Evolutionary conservation across 805 yeast genomes (phyloP), one percentile per base, ranked within the genome.

Genomic region (Candida manassasensis): DNA sequence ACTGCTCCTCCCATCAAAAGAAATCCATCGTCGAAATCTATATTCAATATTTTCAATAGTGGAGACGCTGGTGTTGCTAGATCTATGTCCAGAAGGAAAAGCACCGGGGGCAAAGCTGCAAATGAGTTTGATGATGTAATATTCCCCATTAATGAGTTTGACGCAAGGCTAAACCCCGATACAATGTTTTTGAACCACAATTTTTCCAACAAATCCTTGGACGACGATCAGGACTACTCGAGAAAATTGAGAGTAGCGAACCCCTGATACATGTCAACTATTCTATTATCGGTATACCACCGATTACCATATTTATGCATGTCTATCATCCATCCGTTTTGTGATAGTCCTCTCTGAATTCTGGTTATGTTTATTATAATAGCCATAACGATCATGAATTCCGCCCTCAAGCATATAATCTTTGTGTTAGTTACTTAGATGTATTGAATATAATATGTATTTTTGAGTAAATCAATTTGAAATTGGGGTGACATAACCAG

Each of bases 171-270:
- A 21, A 51, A 50, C 35, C 45, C 54, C 21, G 28, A 47, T 19
- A 52, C 61, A 2, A 46, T 61, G 52, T 55, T 54, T 35, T 25
- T 52, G 39, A 48, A 41, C 18, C 37, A 43, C 25, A 59, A 59
- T 40, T 41, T 37, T 17, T 55, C 63, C 18, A 48, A 40, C 19
- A 56, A 54, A 42, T 53, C 67, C 3, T 46, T 62, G 22, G 58
- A 48, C 11, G 69, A 62, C 38, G 60, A 60, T 24, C 36, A 44
- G 8, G 69, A 62, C 41, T 62, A 61, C 40, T 56, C 63, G 13
- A 43, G 69, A 34, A 53, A 57, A 32, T 55, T 58, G 39, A 49
- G 49, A 32, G 45, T 58, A 28, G 47, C 55, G 27, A 58, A 58
- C 37, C 60, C 60, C 2, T 5, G 46, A 49, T 26, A 21, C 22